A percentile compares a stretch with the other conserved stretches of the same genome.
Evolutionary conservation across 352 stramenopile species (phyloP).

Genomic region (Phytopythium helicoides): DNA sequence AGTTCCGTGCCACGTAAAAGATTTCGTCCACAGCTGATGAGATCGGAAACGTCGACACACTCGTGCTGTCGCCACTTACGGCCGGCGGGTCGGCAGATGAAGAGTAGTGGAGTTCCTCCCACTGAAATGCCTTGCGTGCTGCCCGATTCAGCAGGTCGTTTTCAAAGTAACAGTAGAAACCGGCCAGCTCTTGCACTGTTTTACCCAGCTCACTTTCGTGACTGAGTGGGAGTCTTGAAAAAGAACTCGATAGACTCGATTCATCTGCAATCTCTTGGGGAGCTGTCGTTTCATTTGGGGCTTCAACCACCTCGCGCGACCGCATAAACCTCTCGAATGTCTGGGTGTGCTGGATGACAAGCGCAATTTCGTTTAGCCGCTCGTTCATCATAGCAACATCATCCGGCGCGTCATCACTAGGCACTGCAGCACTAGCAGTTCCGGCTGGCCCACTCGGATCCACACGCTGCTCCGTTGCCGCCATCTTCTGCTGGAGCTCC

Average conservation of each 20-base stretch:
- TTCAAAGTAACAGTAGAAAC: slow-evolving; percentile 87
- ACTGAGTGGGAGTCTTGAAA: slow-evolving; percentile 39
- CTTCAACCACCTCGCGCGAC: slow-evolving; percentile 35
- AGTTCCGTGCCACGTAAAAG: slow-evolving; percentile 85
- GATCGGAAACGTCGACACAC: slow-evolving; percentile 44
- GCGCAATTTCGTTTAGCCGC: slow-evolving; percentile 82
- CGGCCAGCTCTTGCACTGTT: slow-evolving; percentile 79
- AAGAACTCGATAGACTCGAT: slow-evolving; percentile 1
- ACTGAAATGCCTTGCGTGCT: slow-evolving; percentile 82
- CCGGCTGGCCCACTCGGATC: slow-evolving; percentile 5
- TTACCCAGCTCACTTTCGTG: slow-evolving; percentile 78
- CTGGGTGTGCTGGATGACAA: slow-evolving; percentile 87
- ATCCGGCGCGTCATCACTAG: slow-evolving; percentile 16
- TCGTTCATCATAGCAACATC: slow-evolving; percentile 75
- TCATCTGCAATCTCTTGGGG: not conserved
- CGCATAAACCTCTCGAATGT: slow-evolving; percentile 89
- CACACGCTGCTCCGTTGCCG: slow-evolving; percentile 2
- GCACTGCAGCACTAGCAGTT: slow-evolving; percentile 9
- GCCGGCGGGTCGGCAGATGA: slow-evolving; percentile 18
- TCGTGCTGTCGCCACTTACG: slow-evolving; percentile 2
- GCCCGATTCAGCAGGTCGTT: slow-evolving; percentile 74
- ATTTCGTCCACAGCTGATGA: slow-evolving; percentile 87
- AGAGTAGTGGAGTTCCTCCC: slow-evolving; percentile 76
- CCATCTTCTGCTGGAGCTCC: slow-evolving; percentile 67
- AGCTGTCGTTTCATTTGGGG: slow-evolving; percentile 2